Evolutionary conservation across 2,329 filamentous ascomycete genomes (phyloP), one percentile per base, ranked within the genome.

Genomic region (Ampelomyces quisqualis): DNA sequence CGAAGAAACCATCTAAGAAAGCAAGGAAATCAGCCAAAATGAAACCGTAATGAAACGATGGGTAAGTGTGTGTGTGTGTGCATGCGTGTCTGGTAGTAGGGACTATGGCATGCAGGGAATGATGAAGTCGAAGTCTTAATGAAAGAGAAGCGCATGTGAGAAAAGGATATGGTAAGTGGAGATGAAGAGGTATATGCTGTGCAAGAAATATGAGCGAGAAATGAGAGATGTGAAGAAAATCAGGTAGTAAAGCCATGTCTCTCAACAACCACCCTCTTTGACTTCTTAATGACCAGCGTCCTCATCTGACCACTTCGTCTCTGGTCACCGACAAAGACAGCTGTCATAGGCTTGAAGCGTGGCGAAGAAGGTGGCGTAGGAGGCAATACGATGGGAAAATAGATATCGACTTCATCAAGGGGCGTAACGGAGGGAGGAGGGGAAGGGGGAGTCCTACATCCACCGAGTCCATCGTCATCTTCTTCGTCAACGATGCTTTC

Each of bases 381-480:
- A 7, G 55, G 55, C 11, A 58, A 20, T 5, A 42, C 35, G 35
- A 39, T 37, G 35, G 51, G 54, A 23, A 57, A 40, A 28, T 49
- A 43, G 15, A 55, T 43, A 9, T 50, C 51, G 31, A 57, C 42
- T 32, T 50, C 40, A 40, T 57, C 53, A 32, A 57, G 46, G 20
- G 27, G 36, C 29, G 43, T 41, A 24, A 57, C 44, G 42, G 51
- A 40, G 44, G 47, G 38, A 38, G 53, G 50, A 52, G 57, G 57
- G 43, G 58, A 61, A 58, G 57, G 61, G 65, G 65, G 57, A 39
- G 56, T 49, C 67, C 53, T 81, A 95, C 90, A 96, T 69, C 91
- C 90, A 53, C 90, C 90, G 63, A 96, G 77, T 53, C 89, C 88
- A 61, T 95, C 90, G 69, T 90, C 86, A 60, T 95, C 90, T 54